Percentiles rank a stretch among this genome's conserved stretches.
Evolutionary conservation across 2,329 filamentous ascomycete genomes (phyloP).

Genomic region (Paraconiothyrium sp.): DNA sequence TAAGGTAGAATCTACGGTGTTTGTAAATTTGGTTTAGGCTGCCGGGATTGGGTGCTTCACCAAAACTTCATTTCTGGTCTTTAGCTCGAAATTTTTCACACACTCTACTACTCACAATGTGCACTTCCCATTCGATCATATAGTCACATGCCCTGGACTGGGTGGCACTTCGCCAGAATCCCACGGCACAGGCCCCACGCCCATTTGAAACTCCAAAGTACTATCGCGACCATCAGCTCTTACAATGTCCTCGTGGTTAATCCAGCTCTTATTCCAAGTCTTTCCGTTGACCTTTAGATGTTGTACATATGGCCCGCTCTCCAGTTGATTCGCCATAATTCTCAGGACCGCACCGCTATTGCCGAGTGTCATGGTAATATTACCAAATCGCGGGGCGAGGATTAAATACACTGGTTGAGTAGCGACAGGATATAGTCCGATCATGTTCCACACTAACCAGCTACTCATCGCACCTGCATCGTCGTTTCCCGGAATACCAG

Average conservation of each 20-base stretch:
- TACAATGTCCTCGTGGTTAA: neutral
- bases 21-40: neutral
- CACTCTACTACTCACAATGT: neutral
- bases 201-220: neutral
- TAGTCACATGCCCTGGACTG: conserved; percentile 10
- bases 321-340: neutral
- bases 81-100: neutral
- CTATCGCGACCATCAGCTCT: neutral
- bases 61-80: neutral
- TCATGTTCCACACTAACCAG: conserved; percentile 57
- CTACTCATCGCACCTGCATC: conserved; percentile 55
- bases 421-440: conserved; percentile 55
- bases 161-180: conserved; percentile 11
- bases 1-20: neutral
- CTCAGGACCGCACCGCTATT: neutral
- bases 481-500: conserved; percentile 53
- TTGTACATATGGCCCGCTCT: neutral
- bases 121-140: conserved; percentile 1
- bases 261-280: neutral
- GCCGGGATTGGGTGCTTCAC: too few relatives aligned
- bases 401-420: conserved; percentile 54
- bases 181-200: neutral
- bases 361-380: neutral
- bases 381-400: conserved; percentile 40
- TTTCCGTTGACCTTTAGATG: neutral